Evolutionary conservation across 83 land plant genomes (phyloP).

Genomic region (Thuja plicata): DNA sequence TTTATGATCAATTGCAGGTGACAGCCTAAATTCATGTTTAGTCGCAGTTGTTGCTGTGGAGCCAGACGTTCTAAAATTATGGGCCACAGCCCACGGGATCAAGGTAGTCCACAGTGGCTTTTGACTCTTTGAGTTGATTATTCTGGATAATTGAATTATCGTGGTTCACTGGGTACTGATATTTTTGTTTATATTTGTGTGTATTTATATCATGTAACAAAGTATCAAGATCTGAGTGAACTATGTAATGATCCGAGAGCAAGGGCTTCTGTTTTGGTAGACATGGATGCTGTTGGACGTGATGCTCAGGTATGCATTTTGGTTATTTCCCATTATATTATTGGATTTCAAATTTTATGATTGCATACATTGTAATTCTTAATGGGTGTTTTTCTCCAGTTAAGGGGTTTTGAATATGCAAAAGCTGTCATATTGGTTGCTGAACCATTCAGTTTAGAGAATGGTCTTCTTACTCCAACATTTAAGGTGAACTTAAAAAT

Average conservation of each 20-base stretch:
- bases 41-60: slow-evolving; percentile 90
- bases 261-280: slow-evolving; percentile 86
- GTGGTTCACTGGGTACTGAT: not conserved
- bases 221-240: slow-evolving; percentile 70
- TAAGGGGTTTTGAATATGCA: slow-evolving; percentile 97
- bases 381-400: slow-evolving; percentile 38
- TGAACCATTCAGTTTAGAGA: slow-evolving; percentile 93
- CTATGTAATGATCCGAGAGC: slow-evolving; percentile 79
- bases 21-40: slow-evolving; percentile 84
- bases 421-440: slow-evolving; percentile 83
- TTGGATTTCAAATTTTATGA: not conserved
- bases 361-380: not conserved
- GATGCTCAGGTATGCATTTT: slow-evolving; percentile 68
- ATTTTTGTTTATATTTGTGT: not conserved
- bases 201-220: not conserved
- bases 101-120: slow-evolving; percentile 45
- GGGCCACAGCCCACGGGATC: slow-evolving; percentile 91
- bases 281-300: slow-evolving; percentile 90
- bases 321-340: not conserved
- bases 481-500: slow-evolving; percentile 61
- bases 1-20: slow-evolving; percentile 54
- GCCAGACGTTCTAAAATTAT: slow-evolving; percentile 72
- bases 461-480: slow-evolving; percentile 96
- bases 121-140: slow-evolving; percentile 10
- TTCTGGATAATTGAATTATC: slow-evolving; percentile 8